phyloP scores from a whole-genome alignment of 2,329 filamentous ascomycete genomes.

The Monosporascus sp. region DNA sequence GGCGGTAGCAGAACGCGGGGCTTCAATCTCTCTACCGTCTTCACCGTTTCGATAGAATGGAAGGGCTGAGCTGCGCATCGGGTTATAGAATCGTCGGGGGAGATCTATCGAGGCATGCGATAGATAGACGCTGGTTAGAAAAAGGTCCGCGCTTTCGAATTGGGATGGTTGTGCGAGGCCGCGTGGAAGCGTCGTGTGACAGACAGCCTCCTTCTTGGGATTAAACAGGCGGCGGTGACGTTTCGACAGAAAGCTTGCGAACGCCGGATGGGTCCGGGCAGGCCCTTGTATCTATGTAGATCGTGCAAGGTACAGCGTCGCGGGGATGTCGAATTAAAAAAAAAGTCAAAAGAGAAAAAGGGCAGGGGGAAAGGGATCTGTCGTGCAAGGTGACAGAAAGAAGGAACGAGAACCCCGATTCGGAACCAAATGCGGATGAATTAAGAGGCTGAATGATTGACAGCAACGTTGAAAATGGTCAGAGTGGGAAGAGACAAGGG shows the following conservation, averaged over 20 bases:
- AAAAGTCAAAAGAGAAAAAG: too few species aligned
- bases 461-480: background rate
- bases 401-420: background rate
- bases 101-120: background rate
- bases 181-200: background rate
- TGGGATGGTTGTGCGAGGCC: background rate
- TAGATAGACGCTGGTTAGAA: background rate
- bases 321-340: too few species aligned
- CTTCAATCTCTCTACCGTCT: slow-evolving; percentile 19
- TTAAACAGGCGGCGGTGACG: background rate
- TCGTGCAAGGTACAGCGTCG: too few species aligned
- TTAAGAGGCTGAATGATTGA: background rate
- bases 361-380: too few species aligned
- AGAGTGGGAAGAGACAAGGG: too few species aligned
- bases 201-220: background rate
- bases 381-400: background rate
- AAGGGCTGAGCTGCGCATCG: slow-evolving; percentile 20
- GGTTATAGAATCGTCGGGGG: slow-evolving; percentile 3
- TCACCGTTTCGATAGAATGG: slow-evolving; percentile 16
- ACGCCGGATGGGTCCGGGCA: too few species aligned
- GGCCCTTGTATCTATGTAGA: background rate
- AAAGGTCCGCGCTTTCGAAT: background rate
- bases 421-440: background rate
- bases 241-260: background rate
- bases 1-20: slow-evolving; percentile 9